A percentile compares a stretch with the other conserved stretches of the same genome.
Conservation (phyloP, 805 yeast genomes). For the Cyberlindnera maclurae region DNA sequence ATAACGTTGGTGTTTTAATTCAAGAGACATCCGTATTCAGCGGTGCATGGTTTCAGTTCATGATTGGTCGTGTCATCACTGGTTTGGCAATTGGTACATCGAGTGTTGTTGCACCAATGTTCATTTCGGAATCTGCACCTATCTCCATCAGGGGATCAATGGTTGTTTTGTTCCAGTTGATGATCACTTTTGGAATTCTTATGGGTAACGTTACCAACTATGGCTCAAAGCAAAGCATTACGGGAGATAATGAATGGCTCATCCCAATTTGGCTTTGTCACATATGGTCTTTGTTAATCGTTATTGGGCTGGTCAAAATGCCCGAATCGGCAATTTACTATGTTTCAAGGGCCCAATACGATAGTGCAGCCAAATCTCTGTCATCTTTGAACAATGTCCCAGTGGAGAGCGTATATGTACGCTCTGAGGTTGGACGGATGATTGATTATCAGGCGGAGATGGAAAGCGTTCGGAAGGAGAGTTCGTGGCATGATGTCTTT, state of each 20-base stretch:
- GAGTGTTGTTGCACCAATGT: conserved; percentile 70
- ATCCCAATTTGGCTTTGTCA: conserved; percentile 50
- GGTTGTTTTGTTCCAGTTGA: conserved; percentile 63
- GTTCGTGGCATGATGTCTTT: conserved; percentile 48
- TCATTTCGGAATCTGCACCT: conserved; percentile 65
- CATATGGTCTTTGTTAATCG: conserved; percentile 29
- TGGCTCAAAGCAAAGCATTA: conserved; percentile 38
- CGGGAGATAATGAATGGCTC: conserved; percentile 54
- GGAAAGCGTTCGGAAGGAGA: conserved; percentile 35
- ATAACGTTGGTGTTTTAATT: conserved; percentile 53
- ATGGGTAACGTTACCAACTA: conserved; percentile 62
- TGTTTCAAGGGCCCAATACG: conserved; percentile 32
- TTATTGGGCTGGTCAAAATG: conserved; percentile 46
- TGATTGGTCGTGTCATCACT: conserved; percentile 57
- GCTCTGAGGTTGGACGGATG: conserved; percentile 41
- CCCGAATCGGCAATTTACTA: conserved; percentile 68
- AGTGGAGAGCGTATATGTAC: conserved; percentile 39
- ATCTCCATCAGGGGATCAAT: conserved; percentile 64
- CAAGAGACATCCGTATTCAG: conserved; percentile 42
- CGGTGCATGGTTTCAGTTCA: conserved; percentile 52
- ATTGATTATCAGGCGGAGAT: conserved; percentile 39
- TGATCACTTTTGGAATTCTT: conserved; percentile 66
- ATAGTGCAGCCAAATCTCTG: conserved; percentile 48
- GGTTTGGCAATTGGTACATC: conserved; percentile 77
- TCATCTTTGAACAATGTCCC: conserved; percentile 45